These are phyloP conservation scores for Paramecium caudatum DNA, from an alignment of 73 alveolate species.

Conservation along the genomic window DNA sequence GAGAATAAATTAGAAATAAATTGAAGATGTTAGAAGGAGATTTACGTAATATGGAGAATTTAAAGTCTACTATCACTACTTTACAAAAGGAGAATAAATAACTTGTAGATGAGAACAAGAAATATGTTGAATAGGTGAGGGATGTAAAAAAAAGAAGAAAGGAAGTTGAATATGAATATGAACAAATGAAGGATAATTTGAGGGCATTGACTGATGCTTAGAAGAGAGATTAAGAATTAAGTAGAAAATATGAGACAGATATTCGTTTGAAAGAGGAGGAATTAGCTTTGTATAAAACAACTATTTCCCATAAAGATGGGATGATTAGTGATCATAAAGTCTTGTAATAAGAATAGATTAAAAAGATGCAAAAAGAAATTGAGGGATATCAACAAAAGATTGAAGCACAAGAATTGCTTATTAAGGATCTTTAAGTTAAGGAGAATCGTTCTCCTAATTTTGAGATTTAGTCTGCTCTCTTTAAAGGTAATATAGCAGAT, in stretches of 20 bases:
- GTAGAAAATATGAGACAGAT: conserved; percentile 68
- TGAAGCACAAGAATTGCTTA: conserved; percentile 60
- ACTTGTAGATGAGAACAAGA: conserved; percentile 60
- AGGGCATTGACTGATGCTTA: conserved; percentile 72
- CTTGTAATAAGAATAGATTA: not conserved
- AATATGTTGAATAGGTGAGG: conserved; percentile 41
- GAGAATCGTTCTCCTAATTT: conserved; percentile 61
- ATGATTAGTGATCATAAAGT: conserved; percentile 68
- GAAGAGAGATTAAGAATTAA: conserved; percentile 70
- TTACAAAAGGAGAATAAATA: conserved; percentile 48
- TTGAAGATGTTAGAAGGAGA: conserved; percentile 65
- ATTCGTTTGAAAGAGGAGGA: conserved; percentile 71
- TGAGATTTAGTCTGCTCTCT: conserved; percentile 3
- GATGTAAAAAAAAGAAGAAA: conserved; percentile 61
- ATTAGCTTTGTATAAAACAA: conserved; percentile 17
- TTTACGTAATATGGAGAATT: conserved; percentile 48
- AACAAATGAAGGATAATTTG: conserved; percentile 58
- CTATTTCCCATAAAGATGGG: conserved; percentile 61
- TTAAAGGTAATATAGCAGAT: conserved; percentile 51
- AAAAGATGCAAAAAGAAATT: conserved; percentile 64
- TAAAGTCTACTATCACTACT: conserved; percentile 23
- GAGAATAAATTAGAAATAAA: conserved; percentile 66
- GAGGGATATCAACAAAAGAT: conserved; percentile 56
- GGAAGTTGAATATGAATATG: conserved; percentile 61
- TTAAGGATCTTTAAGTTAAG: conserved; percentile 65